phyloP scores from a whole-genome alignment of 768 basidiomycete genomes.

The Stropharia rugosoannulata region DNA sequence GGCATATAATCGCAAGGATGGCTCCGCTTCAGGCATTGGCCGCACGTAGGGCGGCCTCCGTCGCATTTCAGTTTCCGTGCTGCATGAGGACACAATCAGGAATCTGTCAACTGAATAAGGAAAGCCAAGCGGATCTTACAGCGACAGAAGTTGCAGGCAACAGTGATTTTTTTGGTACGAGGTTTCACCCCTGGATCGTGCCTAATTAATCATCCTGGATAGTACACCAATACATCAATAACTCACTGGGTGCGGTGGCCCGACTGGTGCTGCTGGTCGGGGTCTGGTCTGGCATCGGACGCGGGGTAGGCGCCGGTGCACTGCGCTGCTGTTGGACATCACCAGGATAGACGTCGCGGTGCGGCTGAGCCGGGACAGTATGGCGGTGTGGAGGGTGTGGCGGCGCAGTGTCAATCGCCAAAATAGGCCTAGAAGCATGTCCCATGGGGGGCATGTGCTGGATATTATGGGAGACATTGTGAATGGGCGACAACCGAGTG shows the following conservation, averaged over 20 bases:
- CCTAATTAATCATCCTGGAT: constrained; percentile 1
- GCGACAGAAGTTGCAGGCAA: constrained; percentile 90
- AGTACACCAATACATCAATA: constrained; percentile 11
- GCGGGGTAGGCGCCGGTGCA: constrained; percentile 40
- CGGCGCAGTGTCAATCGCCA: constrained; percentile 32
- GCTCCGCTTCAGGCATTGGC: constrained; percentile 77
- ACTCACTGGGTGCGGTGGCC: constrained; percentile 27
- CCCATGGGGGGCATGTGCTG: constrained; percentile 38
- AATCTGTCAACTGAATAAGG: constrained; percentile 1
- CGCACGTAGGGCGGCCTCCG: constrained; percentile 79
- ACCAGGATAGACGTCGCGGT: constrained; percentile 44
- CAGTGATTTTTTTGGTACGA: constrained; percentile 83
- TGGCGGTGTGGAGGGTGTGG: constrained; percentile 18
- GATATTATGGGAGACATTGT: constrained; percentile 42
- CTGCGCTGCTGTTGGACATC: constrained; percentile 36
- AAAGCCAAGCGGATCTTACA: constrained; percentile 46
- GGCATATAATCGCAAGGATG: constrained; percentile 82
- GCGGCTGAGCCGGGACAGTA: constrained; percentile 24
- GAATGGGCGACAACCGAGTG: constrained; percentile 45
- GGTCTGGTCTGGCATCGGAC: constrained; percentile 41
- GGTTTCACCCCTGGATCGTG: constrained; percentile 53
- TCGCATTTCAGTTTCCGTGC: constrained; percentile 90
- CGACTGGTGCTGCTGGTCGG: constrained; percentile 32
- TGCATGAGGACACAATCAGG: constrained; percentile 25
- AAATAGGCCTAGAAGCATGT: constrained; percentile 29